Evolutionary conservation across 2,329 filamentous ascomycete genomes (phyloP).

Genomic region (Cladosporium cucumerinum): DNA sequence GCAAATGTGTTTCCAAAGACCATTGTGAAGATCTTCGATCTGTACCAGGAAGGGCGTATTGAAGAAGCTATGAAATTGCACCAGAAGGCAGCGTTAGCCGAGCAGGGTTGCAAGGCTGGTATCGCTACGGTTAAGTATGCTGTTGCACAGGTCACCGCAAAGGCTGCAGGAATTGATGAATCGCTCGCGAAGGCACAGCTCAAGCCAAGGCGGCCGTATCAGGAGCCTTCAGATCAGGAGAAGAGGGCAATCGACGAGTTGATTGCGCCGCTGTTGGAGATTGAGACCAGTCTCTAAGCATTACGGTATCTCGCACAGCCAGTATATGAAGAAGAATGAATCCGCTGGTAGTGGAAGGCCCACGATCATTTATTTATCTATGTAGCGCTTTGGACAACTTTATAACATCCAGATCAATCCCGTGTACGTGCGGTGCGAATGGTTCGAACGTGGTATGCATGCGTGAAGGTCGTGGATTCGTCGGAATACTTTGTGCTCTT

Average conservation of each 20-base stretch:
- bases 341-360: neutral
- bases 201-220: constrained; percentile 58
- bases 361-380: neutral
- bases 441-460: neutral
- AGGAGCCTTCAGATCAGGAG: constrained; percentile 40
- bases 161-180: constrained; percentile 56
- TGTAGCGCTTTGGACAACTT: neutral
- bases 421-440: neutral
- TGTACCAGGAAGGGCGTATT: constrained; percentile 55
- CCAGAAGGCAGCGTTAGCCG: constrained; percentile 57
- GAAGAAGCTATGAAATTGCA: constrained; percentile 58
- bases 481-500: neutral
- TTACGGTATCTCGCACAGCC: neutral
- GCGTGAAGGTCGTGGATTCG: neutral
- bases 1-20: constrained; percentile 54
- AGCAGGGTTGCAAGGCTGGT: constrained; percentile 61
- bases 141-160: constrained; percentile 57
- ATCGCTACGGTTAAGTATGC: constrained; percentile 65
- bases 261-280: constrained; percentile 20
- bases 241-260: constrained; percentile 41
- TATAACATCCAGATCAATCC: neutral
- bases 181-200: constrained; percentile 57
- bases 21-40: constrained; percentile 53
- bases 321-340: neutral
- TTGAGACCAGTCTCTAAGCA: neutral